Evolutionary conservation across 164 flowering plant species (phyloP).

Genomic region (Cinnamomum micranthum): DNA sequence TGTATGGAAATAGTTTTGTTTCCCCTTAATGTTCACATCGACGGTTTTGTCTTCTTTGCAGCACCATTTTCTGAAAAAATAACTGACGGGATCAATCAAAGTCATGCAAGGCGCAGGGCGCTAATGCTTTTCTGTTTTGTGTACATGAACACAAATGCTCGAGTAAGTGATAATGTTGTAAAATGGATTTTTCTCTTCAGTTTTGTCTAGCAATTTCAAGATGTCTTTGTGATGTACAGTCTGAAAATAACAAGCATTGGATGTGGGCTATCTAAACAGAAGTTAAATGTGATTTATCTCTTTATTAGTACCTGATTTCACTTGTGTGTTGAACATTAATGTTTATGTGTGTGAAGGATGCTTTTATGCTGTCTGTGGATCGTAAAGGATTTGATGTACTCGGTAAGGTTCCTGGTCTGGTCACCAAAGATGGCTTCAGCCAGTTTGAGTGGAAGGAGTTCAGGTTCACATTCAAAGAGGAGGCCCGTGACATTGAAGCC

Average conservation of each 20-base stretch:
- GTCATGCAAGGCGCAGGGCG: conserved; percentile 72
- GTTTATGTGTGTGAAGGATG: conserved; percentile 41
- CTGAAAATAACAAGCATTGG: neutral
- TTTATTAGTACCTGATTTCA: neutral
- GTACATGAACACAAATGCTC: conserved; percentile 52
- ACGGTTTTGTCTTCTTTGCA: conserved; percentile 19
- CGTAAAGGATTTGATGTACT: conserved; percentile 77
- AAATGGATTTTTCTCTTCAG: neutral
- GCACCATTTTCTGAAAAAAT: conserved; percentile 60
- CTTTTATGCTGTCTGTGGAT: conserved; percentile 65
- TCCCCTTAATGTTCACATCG: no score
- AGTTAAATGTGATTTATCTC: neutral
- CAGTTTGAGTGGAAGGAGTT: conserved; percentile 67
- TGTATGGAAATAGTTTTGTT: neutral
- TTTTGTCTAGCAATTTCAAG: neutral
- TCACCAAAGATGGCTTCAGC: conserved; percentile 29
- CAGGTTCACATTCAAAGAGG: conserved; percentile 59
- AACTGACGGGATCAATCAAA: conserved; percentile 87
- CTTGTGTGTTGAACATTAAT: neutral
- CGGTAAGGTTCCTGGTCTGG: conserved; percentile 45
- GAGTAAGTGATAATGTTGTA: conserved; percentile 33
- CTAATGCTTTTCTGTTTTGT: conserved; percentile 67
- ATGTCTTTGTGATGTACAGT: neutral
- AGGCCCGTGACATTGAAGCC: conserved; percentile 52
- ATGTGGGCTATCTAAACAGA: neutral